phyloP scores from a whole-genome alignment of 345 rosid genomes.

The Moricandia arvensis region DNA sequence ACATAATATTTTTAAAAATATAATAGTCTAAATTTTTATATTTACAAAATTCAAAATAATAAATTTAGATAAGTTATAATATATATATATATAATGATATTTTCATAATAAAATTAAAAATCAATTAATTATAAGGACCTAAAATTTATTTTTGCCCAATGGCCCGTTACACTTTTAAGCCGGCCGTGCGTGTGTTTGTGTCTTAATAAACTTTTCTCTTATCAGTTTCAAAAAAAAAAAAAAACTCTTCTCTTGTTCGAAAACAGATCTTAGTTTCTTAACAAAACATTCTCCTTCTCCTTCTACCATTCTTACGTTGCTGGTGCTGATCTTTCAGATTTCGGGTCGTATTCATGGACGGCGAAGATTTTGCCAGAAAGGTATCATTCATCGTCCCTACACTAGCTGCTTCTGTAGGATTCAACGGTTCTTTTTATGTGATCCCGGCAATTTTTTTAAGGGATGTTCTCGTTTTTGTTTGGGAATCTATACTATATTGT shows the following conservation, averaged over 20 bases:
- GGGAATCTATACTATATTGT: neutral
- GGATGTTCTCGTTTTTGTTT: neutral
- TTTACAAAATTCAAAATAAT: no score
- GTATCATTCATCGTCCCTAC: constrained; percentile 10
- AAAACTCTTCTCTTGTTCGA: neutral
- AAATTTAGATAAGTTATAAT: no score
- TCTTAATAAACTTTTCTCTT: constrained; percentile 12
- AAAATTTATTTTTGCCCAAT: no score
- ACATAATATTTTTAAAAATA: no score
- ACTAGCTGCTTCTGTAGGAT: neutral
- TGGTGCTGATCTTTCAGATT: constrained; percentile 15
- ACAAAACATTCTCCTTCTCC: neutral
- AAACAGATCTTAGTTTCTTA: constrained; percentile 19
- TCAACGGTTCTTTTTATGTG: constrained; percentile 4
- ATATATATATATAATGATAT: no score
- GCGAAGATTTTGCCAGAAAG: constrained; percentile 30
- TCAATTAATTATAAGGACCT: no score
- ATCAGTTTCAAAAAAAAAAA: no score
- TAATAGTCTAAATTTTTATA: no score
- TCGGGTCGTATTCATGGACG: constrained; percentile 23
- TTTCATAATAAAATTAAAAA: no score
- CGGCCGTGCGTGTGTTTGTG: neutral
- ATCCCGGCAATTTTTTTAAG: constrained; percentile 1
- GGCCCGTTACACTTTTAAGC: no score
- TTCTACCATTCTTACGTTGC: constrained; percentile 13